A percentile compares a stretch with the other conserved stretches of the same genome.
These are phyloP conservation scores for Aspergillus eucalypticola DNA, from an alignment of 2,329 filamentous ascomycete species.

Conservation along the genomic window DNA sequence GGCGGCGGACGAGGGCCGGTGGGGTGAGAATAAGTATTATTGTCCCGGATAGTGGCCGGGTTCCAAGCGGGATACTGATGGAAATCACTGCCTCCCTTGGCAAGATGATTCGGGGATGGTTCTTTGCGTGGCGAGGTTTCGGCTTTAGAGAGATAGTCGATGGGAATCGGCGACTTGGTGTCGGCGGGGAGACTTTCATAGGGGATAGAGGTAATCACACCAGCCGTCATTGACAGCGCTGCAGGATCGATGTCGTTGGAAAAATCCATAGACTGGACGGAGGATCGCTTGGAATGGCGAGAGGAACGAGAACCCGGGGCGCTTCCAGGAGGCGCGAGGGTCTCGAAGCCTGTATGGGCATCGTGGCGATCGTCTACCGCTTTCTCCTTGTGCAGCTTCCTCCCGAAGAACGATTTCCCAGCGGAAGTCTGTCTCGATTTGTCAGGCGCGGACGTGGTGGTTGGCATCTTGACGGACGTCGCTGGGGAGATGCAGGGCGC, in stretches of 20 bases:
- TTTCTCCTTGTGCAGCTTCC: constrained; percentile 74
- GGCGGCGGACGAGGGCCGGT: constrained; percentile 63
- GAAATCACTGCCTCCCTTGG: constrained; percentile 74
- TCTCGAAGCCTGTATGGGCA: constrained; percentile 60
- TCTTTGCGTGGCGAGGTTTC: constrained; percentile 66
- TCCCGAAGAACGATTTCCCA: constrained; percentile 82
- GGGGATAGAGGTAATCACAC: constrained; percentile 83
- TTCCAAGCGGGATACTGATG: constrained; percentile 85
- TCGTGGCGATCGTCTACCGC: constrained; percentile 64
- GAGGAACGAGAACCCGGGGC: constrained; percentile 68
- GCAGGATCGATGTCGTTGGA: constrained; percentile 60
- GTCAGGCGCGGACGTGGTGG: constrained; percentile 66
- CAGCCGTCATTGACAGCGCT: constrained; percentile 72
- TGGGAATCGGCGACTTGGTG: constrained; percentile 67
- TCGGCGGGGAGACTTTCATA: constrained; percentile 72
- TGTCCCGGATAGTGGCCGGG: constrained; percentile 51
- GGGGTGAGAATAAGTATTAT: constrained; percentile 57
- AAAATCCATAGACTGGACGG: constrained; percentile 69
- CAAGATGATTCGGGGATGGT: constrained; percentile 78
- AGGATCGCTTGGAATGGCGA: constrained; percentile 71
- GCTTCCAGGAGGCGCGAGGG: constrained; percentile 63
- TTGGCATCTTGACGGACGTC: constrained; percentile 49
- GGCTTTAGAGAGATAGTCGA: constrained; percentile 70
- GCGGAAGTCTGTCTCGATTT: constrained; percentile 81
- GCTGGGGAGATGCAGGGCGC: constrained; percentile 34